These are phyloP conservation scores for Pestalotiopsis sp. DNA, from an alignment of 2,329 filamentous ascomycete species.

Conservation along the genomic window DNA sequence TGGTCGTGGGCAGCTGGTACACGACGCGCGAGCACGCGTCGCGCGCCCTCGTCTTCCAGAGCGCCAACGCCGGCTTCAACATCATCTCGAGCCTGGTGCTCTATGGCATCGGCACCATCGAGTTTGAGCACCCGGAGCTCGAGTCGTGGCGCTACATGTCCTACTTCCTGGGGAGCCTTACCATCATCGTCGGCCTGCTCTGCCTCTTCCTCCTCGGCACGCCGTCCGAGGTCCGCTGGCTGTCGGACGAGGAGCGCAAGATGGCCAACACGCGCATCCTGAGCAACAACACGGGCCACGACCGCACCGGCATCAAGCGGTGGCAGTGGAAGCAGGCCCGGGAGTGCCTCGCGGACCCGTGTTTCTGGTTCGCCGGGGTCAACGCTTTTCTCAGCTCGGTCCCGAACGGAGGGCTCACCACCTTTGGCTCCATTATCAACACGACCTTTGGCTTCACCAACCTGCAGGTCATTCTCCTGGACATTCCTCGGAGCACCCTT, in stretches of 20 bases:
- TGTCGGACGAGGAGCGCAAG: slow-evolving; percentile 33
- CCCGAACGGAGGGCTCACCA: slow-evolving; percentile 36
- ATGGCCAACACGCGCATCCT: slow-evolving; percentile 37
- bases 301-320: slow-evolving; percentile 34
- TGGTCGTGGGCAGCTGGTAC: slow-evolving; percentile 37
- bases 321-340: slow-evolving; percentile 38
- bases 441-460: slow-evolving; percentile 37
- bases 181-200: slow-evolving; percentile 30
- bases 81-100: slow-evolving; percentile 35
- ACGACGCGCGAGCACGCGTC: slow-evolving; percentile 38
- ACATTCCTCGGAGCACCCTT: slow-evolving; percentile 32
- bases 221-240: slow-evolving; percentile 37
- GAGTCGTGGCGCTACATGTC: slow-evolving; percentile 40
- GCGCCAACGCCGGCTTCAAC: slow-evolving; percentile 37
- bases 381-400: slow-evolving; percentile 37
- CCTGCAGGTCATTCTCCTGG: slow-evolving; percentile 35
- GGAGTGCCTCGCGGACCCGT: slow-evolving; percentile 35
- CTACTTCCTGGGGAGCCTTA: slow-evolving; percentile 36
- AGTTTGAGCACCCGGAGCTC: slow-evolving; percentile 27
- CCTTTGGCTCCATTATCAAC: slow-evolving; percentile 34
- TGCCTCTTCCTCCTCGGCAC: slow-evolving; percentile 37
- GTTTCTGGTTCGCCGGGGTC: slow-evolving; percentile 36
- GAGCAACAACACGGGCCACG: slow-evolving; percentile 36
- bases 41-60: slow-evolving; percentile 35
- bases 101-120: slow-evolving; percentile 35